These are phyloP conservation scores for Chalara sp. DNA, from an alignment of 2,329 filamentous ascomycete genomes.

Conservation along the genomic window DNA sequence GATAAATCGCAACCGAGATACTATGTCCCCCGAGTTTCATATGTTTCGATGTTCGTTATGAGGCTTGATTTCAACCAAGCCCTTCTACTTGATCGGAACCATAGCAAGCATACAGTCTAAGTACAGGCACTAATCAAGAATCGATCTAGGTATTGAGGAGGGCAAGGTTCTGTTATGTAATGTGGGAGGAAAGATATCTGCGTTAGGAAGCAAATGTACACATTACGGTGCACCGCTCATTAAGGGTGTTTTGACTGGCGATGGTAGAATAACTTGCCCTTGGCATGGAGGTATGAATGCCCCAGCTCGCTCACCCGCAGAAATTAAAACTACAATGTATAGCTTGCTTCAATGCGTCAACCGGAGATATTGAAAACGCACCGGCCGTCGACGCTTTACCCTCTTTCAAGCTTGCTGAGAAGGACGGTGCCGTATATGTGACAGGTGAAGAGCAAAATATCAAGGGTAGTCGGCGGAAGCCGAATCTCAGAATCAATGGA, in stretches of 20 bases:
- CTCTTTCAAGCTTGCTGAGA: conserved; percentile 74
- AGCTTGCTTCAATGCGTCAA: conserved; percentile 89
- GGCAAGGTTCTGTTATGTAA: conserved; percentile 86
- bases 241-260: conserved; percentile 75
- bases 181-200: conserved; percentile 67
- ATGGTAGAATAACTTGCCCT: conserved; percentile 82
- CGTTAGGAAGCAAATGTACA: conserved; percentile 75
- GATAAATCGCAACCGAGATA: no score
- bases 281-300: conserved; percentile 79
- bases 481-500: conserved; percentile 65
- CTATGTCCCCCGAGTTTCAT: no score
- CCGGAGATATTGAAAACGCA: conserved; percentile 91
- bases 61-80: no score
- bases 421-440: conserved; percentile 78
- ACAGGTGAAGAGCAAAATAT: conserved; percentile 72
- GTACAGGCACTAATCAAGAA: no score
- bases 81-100: no score
- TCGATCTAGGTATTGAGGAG: conserved; percentile 52
- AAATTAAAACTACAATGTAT: background rate
- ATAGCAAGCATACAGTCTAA: no score
- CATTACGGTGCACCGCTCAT: conserved; percentile 90
- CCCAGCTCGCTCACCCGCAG: background rate
- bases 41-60: no score
- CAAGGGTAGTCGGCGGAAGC: conserved; percentile 66
- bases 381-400: conserved; percentile 83